phyloP scores from a whole-genome alignment of 1,284 basidiomycete species.

The Naganishia liquefaciens region DNA sequence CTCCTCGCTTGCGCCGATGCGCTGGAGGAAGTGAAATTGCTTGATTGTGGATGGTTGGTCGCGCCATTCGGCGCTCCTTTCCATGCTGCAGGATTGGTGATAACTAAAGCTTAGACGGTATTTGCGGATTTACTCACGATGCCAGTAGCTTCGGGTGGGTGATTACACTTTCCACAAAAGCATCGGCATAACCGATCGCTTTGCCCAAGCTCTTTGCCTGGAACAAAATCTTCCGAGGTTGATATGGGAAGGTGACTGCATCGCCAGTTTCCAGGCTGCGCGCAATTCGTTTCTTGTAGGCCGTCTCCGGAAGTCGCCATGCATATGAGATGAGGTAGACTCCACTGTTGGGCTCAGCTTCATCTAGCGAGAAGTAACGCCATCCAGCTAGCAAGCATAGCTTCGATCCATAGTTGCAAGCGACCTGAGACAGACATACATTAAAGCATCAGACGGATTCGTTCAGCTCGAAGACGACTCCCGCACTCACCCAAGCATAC shows the following conservation, averaged over 20 bases:
- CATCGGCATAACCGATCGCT: conserved; percentile 6
- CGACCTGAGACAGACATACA: not conserved
- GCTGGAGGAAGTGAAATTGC: not conserved
- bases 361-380: conserved; percentile 10
- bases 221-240: not conserved
- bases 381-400: not conserved
- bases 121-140: not conserved
- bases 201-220: not conserved
- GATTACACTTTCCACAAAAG: conserved; percentile 6
- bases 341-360: not conserved
- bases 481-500: conserved; percentile 16
- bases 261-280: not conserved
- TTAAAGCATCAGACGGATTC: not conserved
- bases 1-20: not conserved
- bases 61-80: conserved; percentile 9
- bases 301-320: not conserved
- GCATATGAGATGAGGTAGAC: not conserved
- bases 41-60: not conserved
- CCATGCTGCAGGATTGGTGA: conserved; percentile 1
- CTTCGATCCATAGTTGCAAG: conserved; percentile 3
- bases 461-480: not conserved
- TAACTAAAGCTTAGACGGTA: not conserved
- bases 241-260: conserved; percentile 1
- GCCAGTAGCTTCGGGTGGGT: not conserved
- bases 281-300: not conserved